Evolutionary conservation across 768 basidiomycete genomes (phyloP).

Genomic region (Tricholoma sp.): DNA sequence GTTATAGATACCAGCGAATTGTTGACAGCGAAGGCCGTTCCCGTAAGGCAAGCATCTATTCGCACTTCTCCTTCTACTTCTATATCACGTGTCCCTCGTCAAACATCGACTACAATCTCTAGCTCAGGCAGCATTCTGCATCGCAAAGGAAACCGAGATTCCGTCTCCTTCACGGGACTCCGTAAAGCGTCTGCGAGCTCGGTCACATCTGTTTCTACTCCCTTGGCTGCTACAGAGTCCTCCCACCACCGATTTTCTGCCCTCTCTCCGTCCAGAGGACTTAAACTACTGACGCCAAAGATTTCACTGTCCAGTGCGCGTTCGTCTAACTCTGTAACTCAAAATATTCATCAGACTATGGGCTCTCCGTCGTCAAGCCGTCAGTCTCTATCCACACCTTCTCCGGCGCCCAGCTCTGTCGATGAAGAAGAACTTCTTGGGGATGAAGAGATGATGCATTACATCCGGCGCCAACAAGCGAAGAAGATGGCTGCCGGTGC

Average conservation of each 20-base stretch:
- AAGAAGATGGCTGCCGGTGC: slow-evolving; percentile 83
- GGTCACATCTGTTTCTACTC: slow-evolving; percentile 60
- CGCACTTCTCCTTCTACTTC: slow-evolving; percentile 61
- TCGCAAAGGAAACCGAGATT: slow-evolving; percentile 76
- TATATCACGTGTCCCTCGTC: slow-evolving; percentile 61
- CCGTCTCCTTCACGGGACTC: slow-evolving; percentile 69
- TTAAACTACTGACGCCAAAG: slow-evolving; percentile 80
- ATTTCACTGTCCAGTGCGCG: slow-evolving; percentile 57
- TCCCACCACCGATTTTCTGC: slow-evolving; percentile 70
- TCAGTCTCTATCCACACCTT: slow-evolving; percentile 78
- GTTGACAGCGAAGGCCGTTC: slow-evolving; percentile 38
- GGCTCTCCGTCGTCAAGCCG: slow-evolving; percentile 65
- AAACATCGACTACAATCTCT: slow-evolving; percentile 43
- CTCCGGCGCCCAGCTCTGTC: slow-evolving; percentile 69
- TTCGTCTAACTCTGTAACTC: slow-evolving; percentile 39
- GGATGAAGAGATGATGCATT: slow-evolving; percentile 97
- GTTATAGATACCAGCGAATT: slow-evolving; percentile 63
- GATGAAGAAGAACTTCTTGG: slow-evolving; percentile 87
- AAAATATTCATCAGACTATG: slow-evolving; percentile 48
- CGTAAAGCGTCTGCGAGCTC: slow-evolving; percentile 84
- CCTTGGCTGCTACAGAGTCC: slow-evolving; percentile 37
- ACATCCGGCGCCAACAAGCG: slow-evolving; percentile 84
- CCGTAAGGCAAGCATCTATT: slow-evolving; percentile 48
- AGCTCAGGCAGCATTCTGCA: slow-evolving; percentile 35
- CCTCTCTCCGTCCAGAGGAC: slow-evolving; percentile 77